Conservation (phyloP, 2,329 filamentous ascomycete species). For the Trichoderma sp. region DNA sequence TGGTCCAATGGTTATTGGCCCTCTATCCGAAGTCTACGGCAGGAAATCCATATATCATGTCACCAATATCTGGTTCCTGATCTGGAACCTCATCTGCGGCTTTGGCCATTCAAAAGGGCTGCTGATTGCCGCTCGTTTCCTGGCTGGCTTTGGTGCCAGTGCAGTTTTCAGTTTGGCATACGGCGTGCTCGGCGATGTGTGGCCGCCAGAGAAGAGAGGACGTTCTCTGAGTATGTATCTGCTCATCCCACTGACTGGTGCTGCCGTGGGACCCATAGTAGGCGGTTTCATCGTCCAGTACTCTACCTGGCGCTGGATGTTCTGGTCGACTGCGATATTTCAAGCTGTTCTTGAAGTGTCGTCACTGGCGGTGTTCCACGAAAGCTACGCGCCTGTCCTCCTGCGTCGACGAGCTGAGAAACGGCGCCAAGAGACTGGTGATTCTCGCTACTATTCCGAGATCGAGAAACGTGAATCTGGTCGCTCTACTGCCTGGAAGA, state of each 20-base stretch:
- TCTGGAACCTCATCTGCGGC: constrained; percentile 51
- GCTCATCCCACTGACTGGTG: constrained; percentile 44
- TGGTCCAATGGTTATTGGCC: constrained; percentile 47
- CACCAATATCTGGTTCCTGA: constrained; percentile 52
- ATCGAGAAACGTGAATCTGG: constrained; percentile 42
- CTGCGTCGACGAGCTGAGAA: constrained; percentile 38
- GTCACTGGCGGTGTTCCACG: constrained; percentile 38
- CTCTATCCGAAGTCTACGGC: constrained; percentile 53
- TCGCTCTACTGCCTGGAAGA: constrained; percentile 31
- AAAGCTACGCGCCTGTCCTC: constrained; percentile 44
- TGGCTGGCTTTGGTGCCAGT: constrained; percentile 52
- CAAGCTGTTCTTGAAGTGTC: constrained; percentile 41
- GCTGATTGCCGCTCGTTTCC: constrained; percentile 48
- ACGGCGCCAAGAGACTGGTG: constrained; percentile 38
- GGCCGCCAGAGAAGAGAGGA: constrained; percentile 48
- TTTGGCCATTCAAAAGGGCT: constrained; percentile 43
- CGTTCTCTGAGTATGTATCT: constrained; percentile 42
- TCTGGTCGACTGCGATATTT: constrained; percentile 48
- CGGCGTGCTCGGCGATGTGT: constrained; percentile 51
- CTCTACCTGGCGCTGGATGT: constrained; percentile 49
- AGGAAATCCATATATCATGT: constrained; percentile 44
- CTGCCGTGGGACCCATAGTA: constrained; percentile 44
- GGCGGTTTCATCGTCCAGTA: constrained; percentile 43
- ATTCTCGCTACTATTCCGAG: constrained; percentile 38
- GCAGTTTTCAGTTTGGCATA: constrained; percentile 49